Percentiles rank a stretch among this genome's conserved stretches.
These are phyloP conservation scores for Verticillium klebahnii DNA, from an alignment of 2,329 filamentous ascomycete species.

Conservation along the genomic window DNA sequence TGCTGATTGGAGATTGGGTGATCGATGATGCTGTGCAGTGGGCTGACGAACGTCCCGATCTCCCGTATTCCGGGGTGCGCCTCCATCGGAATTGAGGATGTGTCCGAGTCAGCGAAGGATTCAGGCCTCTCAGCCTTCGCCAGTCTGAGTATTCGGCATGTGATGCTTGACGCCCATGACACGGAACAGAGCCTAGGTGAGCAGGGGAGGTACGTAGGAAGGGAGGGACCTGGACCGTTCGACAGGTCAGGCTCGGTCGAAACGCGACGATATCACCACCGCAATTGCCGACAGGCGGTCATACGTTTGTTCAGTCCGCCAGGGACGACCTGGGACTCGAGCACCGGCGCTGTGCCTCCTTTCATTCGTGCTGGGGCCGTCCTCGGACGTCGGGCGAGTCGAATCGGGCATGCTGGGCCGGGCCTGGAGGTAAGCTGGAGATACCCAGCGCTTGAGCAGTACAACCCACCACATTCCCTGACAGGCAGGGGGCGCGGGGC, in stretches of 20 bases:
- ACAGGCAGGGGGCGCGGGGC: background rate
- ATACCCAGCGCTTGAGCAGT: background rate
- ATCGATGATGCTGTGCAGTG: background rate
- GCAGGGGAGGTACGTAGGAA: background rate
- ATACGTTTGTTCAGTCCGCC: background rate
- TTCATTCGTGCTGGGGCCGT: background rate
- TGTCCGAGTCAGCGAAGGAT: background rate
- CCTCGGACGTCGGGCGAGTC: background rate
- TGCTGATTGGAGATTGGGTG: no score
- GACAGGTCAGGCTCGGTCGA: background rate
- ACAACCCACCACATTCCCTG: background rate
- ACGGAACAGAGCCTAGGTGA: background rate
- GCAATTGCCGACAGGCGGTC: background rate
- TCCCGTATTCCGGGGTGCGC: background rate
- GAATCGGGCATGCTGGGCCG: background rate
- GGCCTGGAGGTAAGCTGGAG: background rate
- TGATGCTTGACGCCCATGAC: background rate
- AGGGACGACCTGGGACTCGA: background rate
- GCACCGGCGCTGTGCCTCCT: background rate
- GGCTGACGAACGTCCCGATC: background rate
- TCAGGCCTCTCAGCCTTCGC: background rate
- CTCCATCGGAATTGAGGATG: background rate
- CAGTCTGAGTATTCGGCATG: background rate
- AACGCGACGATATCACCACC: background rate
- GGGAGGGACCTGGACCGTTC: no score